Evolutionary conservation across 1,284 basidiomycete genomes (phyloP).

Genomic region (Puccinia triticina): DNA sequence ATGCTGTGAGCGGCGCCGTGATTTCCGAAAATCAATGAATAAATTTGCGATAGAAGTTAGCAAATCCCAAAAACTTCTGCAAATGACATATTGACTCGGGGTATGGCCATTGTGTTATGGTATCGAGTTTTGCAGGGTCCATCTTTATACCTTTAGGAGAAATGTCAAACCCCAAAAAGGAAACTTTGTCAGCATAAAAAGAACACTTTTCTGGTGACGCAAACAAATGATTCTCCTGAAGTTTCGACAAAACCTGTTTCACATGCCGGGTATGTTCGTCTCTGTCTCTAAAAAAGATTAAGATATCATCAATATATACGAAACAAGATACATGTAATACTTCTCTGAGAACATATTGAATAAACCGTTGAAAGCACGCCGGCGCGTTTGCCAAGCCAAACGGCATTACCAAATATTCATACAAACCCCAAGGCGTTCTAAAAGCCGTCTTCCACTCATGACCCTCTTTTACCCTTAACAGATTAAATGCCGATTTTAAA

Average conservation of each 20-base stretch:
- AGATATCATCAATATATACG: slow-evolving; percentile 37
- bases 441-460: slow-evolving; percentile 29
- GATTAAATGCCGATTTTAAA: slow-evolving; percentile 11
- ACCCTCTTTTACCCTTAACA: neutral
- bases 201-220: slow-evolving; percentile 18
- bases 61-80: neutral
- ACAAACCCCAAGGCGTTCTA: slow-evolving; percentile 5
- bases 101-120: neutral
- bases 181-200: neutral
- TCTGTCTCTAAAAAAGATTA: slow-evolving; percentile 26
- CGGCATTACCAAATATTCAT: neutral
- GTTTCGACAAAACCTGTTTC: neutral
- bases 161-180: neutral
- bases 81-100: too few relatives aligned
- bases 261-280: neutral
- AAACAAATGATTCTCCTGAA: neutral
- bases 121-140: neutral
- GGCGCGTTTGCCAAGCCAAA: slow-evolving; percentile 23
- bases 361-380: slow-evolving; percentile 31
- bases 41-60: neutral
- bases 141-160: neutral
- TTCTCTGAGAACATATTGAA: slow-evolving; percentile 31
- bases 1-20: neutral
- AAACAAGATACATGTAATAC: slow-evolving; percentile 17
- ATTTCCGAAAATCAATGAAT: neutral